These are phyloP conservation scores for Annulohypoxylon nitens DNA, from an alignment of 495 filamentous ascomycete species.

Conservation along the genomic window DNA sequence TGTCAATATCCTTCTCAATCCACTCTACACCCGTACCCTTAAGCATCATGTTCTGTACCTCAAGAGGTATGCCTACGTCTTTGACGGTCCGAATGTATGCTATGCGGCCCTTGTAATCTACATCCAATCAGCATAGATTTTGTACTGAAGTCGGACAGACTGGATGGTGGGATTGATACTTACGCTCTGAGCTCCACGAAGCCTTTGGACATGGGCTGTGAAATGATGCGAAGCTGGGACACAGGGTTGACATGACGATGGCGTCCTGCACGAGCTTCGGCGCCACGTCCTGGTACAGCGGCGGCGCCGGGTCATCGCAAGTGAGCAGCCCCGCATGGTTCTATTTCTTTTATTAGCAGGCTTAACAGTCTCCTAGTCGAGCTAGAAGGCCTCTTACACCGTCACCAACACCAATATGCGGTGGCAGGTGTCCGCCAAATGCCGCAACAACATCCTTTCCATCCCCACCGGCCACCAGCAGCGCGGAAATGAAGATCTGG, in stretches of 20 bases:
- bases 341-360: slow-evolving; percentile 2
- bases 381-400: not conserved
- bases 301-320: slow-evolving; percentile 3
- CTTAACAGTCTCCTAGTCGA: no score
- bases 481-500: slow-evolving; percentile 11
- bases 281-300: no score
- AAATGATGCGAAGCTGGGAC: slow-evolving; percentile 7
- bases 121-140: not conserved
- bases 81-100: slow-evolving; percentile 3
- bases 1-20: slow-evolving; percentile 11
- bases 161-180: slow-evolving; percentile 7
- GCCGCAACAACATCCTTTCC: slow-evolving; percentile 3
- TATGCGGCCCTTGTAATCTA: slow-evolving; percentile 10
- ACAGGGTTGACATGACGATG: slow-evolving; percentile 6
- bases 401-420: slow-evolving; percentile 8
- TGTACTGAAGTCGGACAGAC: not conserved
- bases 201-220: slow-evolving; percentile 9
- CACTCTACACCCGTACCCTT: slow-evolving; percentile 1
- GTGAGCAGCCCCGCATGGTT: slow-evolving; percentile 2
- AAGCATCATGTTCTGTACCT: slow-evolving; percentile 6
- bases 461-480: slow-evolving; percentile 7
- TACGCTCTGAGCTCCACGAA: slow-evolving; percentile 9
- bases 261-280: slow-evolving; percentile 8
- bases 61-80: slow-evolving; percentile 11
- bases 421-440: slow-evolving; percentile 5